A percentile compares a stretch with the other conserved stretches of the same genome.
phyloP scores from a whole-genome alignment of 768 basidiomycete species.

The Boletus patriciae region DNA sequence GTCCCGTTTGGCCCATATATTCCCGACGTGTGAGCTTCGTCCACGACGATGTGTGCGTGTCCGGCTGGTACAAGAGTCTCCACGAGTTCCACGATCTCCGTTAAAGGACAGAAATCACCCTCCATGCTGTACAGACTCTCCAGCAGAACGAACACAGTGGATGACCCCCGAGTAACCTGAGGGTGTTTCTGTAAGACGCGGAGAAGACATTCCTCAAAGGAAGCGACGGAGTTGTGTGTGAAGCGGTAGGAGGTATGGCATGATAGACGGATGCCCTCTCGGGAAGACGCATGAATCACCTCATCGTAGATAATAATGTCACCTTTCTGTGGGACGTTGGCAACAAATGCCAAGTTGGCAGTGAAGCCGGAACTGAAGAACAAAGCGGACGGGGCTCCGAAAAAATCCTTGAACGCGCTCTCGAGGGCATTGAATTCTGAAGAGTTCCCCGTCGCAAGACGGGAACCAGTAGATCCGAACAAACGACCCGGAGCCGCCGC shows the following conservation, averaged over 20 bases:
- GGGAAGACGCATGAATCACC: slow-evolving; percentile 50
- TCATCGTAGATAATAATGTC: slow-evolving; percentile 57
- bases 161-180: slow-evolving; percentile 23
- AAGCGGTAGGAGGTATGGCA: slow-evolving; percentile 35
- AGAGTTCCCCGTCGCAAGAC: slow-evolving; percentile 45
- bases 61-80: slow-evolving; percentile 38
- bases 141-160: slow-evolving; percentile 47
- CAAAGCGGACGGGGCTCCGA: slow-evolving; percentile 41
- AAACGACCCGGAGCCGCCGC: slow-evolving; percentile 20
- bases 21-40: slow-evolving; percentile 60
- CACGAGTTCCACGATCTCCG: slow-evolving; percentile 40
- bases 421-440: slow-evolving; percentile 16
- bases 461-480: slow-evolving; percentile 51
- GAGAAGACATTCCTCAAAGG: slow-evolving; percentile 34
- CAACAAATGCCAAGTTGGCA: slow-evolving; percentile 52
- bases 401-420: slow-evolving; percentile 10
- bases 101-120: slow-evolving; percentile 52
- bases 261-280: slow-evolving; percentile 51
- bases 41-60: slow-evolving; percentile 47
- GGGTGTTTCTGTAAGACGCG: slow-evolving; percentile 24
- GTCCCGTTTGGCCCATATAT: slow-evolving; percentile 49
- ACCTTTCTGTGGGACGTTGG: slow-evolving; percentile 41
- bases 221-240: slow-evolving; percentile 45
- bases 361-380: slow-evolving; percentile 55
- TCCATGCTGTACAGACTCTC: slow-evolving; percentile 65